Base-by-base conservation (phyloP, 306 rosid species). In the Medicago arabica region DNA sequence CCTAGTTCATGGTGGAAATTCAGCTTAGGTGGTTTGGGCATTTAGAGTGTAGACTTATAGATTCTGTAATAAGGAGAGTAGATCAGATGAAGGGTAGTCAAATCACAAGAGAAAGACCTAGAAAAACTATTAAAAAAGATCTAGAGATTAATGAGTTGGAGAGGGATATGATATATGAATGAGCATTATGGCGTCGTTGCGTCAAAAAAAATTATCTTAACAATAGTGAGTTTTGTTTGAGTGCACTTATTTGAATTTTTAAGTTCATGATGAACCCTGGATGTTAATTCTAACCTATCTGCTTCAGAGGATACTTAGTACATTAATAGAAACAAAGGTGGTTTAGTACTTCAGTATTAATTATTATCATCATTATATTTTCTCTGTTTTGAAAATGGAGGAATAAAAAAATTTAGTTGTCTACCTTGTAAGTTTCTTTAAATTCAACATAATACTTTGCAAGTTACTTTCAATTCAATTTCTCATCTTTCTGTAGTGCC, bases 401-500 rank as follows among this genome's bases (percentile, higher is more conserved):
- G 75, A 44, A 67, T 40, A 67, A 21, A 67, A 21, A 44, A 11
- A 21, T 53, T 25, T 15, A 19, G 38, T 7, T 31, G 43, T 34
- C 18, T 16, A 39, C 14, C 18, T 55, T 7, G 12, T 6, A 16
- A 31, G n/a, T 34, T 40, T 21, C 49, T 44, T 19, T 75, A 28
- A 39, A 12, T 61, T 25, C 23, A 21, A 21, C 23, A 21, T 21
- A 21, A 21, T 21, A 21, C 23, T 1, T 21, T 21, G 23, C 1
- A 44, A 41, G 79, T 67, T 36, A 77, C 46, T 50, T 8, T 19
- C 58, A 19, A 62, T 17, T 58, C 54, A 40, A 58, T 71, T 40
- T 50, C 61, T 21, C 76, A 51, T 72, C 65, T 41, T 77, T 67
- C 55, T 55, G 28, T n/a, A 38, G 63, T 46, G 53, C 23, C 31